Evolutionary conservation across 495 filamentous ascomycete species (phyloP), one percentile per base, ranked within the genome.

Genomic region (Rostrohypoxylon terebratum): DNA sequence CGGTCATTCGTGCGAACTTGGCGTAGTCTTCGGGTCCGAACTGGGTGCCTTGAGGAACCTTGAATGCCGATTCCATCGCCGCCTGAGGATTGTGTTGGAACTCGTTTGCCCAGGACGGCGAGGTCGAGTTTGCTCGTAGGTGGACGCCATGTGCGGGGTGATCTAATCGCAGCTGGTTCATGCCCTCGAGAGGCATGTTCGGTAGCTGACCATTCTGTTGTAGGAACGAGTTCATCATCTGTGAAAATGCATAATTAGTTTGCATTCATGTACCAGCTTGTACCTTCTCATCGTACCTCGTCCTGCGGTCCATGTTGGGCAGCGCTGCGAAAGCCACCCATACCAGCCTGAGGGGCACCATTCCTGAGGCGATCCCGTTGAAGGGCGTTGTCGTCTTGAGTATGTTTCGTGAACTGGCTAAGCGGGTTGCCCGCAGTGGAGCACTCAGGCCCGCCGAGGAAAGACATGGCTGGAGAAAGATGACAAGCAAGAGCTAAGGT

Each of bases 341-440:
- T 69, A 25, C 72, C 63, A 47, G 75, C 78, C 60, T 77, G 87
- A 1, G 91, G 88, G 28, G 90, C 89, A 59, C 90, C 83, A 71
- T 92, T 92, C 38, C 90, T 90, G 66, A 98, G 84, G 42, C 96
- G 85, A 81, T 99, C 96, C 72, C 94, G 87, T 79, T 98, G 95
- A 60, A 97, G 86, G 28, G 91, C 93, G 83, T 94, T 97, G 84
- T 98, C 96, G 83, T 97, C 93, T 75, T 93, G 90, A 59, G 94
- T 92, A 78, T 97, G 93, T 79, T 98, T 99, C 31, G 92, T 91
- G 79, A 99, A 97, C 87, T 98, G 96, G 75, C 91, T 93, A 65
- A 99, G 90, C 61, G 96, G 96, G 81, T 98, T 99, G 75, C 90
- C 93, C 60, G 92, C 94, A 45, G 96, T 97, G 53, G 96, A 98